Evolutionary conservation across 179 eudicot genomes (phyloP).

Genomic region (Sideroxylon spinosum): DNA sequence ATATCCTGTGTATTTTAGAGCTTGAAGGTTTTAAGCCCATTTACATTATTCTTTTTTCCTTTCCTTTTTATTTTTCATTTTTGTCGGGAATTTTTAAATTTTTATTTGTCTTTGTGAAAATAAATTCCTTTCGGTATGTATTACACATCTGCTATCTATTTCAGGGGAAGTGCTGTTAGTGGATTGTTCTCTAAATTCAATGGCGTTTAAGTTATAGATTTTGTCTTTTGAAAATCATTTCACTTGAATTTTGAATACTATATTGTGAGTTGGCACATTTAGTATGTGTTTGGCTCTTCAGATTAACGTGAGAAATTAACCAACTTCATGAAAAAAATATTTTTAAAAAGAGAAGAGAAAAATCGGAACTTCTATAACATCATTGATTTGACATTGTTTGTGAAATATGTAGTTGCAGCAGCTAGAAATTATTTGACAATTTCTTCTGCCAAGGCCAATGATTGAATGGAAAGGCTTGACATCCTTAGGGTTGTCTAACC

Average conservation of each 20-base stretch:
- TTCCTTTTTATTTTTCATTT: neutral
- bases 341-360: neutral
- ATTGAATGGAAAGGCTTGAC: too few relatives aligned
- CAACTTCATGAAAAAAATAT: neutral
- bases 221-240: neutral
- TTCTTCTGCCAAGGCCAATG: neutral
- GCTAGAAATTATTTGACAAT: neutral
- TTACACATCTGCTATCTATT: neutral
- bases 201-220: neutral
- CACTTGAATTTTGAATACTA: neutral
- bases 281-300: neutral
- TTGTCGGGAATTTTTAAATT: too few relatives aligned
- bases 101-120: neutral
- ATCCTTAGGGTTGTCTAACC: too few relatives aligned
- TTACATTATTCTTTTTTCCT: too few relatives aligned
- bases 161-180: neutral
- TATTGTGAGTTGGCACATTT: neutral
- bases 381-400: neutral
- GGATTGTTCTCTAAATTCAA: neutral
- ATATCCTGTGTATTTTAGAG: neutral
- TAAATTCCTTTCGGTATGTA: neutral
- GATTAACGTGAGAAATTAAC: neutral
- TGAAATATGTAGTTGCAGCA: neutral
- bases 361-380: neutral
- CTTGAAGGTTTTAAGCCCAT: neutral